Percentiles rank a stretch among this genome's conserved stretches.
phyloP scores from a whole-genome alignment of 768 basidiomycete species.

The Lyophyllum shimeji region DNA sequence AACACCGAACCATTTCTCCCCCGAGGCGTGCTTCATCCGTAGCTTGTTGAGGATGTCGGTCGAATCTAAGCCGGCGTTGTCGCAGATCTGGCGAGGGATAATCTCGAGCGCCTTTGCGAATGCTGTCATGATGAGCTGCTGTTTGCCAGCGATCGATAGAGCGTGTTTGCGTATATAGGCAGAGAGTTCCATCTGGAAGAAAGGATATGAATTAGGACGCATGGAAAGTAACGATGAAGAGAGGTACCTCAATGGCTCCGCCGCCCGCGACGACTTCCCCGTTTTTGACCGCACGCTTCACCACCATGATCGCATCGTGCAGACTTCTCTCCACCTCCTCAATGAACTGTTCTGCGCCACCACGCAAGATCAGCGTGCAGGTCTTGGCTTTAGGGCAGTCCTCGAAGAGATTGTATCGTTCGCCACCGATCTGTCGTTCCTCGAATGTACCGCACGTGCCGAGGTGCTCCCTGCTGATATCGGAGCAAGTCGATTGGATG shows the following conservation, averaged over 20 bases:
- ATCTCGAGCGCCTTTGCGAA: slow-evolving; percentile 97
- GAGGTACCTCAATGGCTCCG: slow-evolving; percentile 87
- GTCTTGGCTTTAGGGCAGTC: slow-evolving; percentile 93
- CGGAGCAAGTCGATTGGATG: slow-evolving; percentile 93
- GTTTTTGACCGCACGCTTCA: slow-evolving; percentile 93
- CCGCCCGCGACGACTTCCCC: slow-evolving; percentile 97
- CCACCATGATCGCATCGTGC: slow-evolving; percentile 99
- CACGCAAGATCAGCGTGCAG: slow-evolving; percentile 90
- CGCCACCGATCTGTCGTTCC: slow-evolving; percentile 94
- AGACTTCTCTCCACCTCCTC: slow-evolving; percentile 97
- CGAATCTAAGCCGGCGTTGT: slow-evolving; percentile 97
- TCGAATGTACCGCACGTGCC: slow-evolving; percentile 93
- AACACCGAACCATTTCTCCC: slow-evolving; percentile 90
- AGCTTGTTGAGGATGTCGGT: slow-evolving; percentile 97
- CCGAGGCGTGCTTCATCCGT: slow-evolving; percentile 91
- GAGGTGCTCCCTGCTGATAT: slow-evolving; percentile 86
- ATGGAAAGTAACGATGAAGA: neutral
- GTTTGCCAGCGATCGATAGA: slow-evolving; percentile 91
- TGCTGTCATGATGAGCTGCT: slow-evolving; percentile 90
- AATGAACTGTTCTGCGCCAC: slow-evolving; percentile 98
- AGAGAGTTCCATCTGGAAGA: slow-evolving; percentile 88
- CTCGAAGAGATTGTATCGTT: slow-evolving; percentile 94
- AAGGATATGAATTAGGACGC: neutral
- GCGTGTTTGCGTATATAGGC: slow-evolving; percentile 92
- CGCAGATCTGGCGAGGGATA: slow-evolving; percentile 97